Evolutionary conservation across 163 green algal species (phyloP).

Genomic region (Volvox carteri): DNA sequence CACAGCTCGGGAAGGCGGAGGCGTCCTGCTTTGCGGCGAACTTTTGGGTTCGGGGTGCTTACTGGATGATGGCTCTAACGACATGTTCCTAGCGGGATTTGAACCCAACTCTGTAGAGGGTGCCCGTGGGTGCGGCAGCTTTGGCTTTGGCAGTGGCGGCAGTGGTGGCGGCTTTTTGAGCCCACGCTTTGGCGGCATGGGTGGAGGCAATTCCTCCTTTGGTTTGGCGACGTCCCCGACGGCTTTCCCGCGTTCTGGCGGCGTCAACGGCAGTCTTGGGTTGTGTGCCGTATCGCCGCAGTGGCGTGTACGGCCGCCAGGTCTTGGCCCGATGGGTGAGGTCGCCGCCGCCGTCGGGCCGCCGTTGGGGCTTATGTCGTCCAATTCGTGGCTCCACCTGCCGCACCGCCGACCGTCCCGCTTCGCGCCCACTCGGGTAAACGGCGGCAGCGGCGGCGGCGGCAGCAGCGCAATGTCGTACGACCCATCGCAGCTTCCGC

Average conservation of each 20-base stretch:
- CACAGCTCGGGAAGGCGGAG: not conserved
- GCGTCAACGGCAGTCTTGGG: too few species aligned
- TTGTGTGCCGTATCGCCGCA: too few species aligned
- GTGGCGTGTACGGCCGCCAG: not conserved
- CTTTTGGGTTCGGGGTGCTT: not conserved
- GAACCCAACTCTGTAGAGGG: not conserved
- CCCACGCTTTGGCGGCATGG: not conserved
- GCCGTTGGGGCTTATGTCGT: not conserved
- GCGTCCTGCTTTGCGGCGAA: conserved; percentile 10
- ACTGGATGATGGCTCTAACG: not conserved
- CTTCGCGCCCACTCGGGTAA: not conserved
- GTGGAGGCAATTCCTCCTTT: not conserved
- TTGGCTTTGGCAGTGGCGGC: not conserved
- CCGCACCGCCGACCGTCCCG: not conserved
- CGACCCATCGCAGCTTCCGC: not conserved
- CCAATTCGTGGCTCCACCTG: not conserved
- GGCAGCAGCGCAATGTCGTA: not conserved
- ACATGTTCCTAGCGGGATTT: not conserved
- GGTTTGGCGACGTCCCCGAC: not conserved
- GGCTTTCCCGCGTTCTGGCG: too few species aligned
- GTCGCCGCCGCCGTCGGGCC: not conserved
- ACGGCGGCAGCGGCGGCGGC: not conserved
- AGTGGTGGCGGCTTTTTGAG: not conserved
- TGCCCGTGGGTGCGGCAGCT: not conserved
- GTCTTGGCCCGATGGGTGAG: not conserved